phyloP scores from a whole-genome alignment of 768 basidiomycete genomes.

The Clitopilus hobsonii region DNA sequence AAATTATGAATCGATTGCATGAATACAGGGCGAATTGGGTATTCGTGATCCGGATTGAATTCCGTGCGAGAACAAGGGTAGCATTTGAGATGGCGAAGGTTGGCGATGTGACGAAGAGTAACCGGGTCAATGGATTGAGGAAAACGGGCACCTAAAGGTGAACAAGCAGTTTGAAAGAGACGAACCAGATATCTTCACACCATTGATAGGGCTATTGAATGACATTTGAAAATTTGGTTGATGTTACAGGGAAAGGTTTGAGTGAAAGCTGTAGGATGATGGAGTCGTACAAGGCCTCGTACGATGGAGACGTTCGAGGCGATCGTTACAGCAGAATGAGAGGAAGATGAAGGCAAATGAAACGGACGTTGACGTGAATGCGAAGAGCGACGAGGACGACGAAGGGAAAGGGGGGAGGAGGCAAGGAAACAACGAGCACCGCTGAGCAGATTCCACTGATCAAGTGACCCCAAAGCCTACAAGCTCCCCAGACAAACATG shows the following conservation, averaged over 20 bases:
- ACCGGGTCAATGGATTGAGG: slow-evolving; percentile 18
- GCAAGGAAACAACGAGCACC: slow-evolving; percentile 9
- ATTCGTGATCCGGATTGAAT: not conserved
- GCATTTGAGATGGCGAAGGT: slow-evolving; percentile 10
- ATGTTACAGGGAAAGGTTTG: slow-evolving; percentile 1
- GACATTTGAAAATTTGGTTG: slow-evolving; percentile 38
- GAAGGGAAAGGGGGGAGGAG: slow-evolving; percentile 12
- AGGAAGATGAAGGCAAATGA: slow-evolving; percentile 5
- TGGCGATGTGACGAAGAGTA: slow-evolving; percentile 14
- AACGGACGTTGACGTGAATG: slow-evolving; percentile 5
- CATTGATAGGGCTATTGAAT: slow-evolving; percentile 80
- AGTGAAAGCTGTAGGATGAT: slow-evolving; percentile 7
- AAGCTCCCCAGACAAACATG: slow-evolving; percentile 21
- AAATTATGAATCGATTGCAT: not conserved
- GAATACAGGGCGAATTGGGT: not conserved
- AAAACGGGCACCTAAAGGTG: slow-evolving; percentile 16
- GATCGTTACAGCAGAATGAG: slow-evolving; percentile 2
- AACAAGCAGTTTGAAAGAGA: slow-evolving; percentile 16
- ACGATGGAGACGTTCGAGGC: slow-evolving; percentile 3
- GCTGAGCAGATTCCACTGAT: slow-evolving; percentile 16
- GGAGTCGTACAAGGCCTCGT: slow-evolving; percentile 1
- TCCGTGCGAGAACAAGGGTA: not conserved
- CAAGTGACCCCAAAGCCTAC: slow-evolving; percentile 23
- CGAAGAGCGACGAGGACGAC: slow-evolving; percentile 15
- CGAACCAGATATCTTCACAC: slow-evolving; percentile 83